Base-by-base conservation (phyloP, 2,329 filamentous ascomycete genomes). In the Basipetospora chlamydospora region DNA sequence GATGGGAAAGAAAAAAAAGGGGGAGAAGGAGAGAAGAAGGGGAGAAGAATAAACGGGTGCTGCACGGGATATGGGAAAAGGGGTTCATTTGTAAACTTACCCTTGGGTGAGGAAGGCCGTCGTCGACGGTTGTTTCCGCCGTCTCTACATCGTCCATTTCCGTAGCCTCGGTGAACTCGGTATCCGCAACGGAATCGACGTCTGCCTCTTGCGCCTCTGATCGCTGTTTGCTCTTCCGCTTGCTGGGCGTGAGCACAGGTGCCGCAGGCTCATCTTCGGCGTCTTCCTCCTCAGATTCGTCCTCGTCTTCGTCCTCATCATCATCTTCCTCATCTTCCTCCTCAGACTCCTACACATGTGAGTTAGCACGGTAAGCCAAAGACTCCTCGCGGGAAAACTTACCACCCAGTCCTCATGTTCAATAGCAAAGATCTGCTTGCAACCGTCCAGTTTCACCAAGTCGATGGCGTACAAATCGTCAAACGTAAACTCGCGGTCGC, bases 401-500 rank as follows among this genome's bases (percentile, higher is more conserved):
- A 80, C 77, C 38, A 77, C 59, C 86, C 87, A 95, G 54, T 93
- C 86, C 50, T 85, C 46, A 12, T 87, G 77, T 46, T 92, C 81
- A 37, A 84, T 70, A 53, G 69, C 82, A 62, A 88, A 96, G 33
- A 96, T 73, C 57, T 95, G 81, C 53, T 86, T 88, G 44, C 90
- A 88, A 3, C 90, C 90, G 47, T 96, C 86, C 42, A 98, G 67
- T 57, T 94, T 95, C 41, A 80, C 87, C n/a, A 98, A 66, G 49
- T 98, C 86, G 41, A 96, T 77, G 2, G 85, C 79, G 58, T 92
- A 92, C 57, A 98, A 66, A 49, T 98, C 90, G 47, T 95, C 87
- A 56, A 96, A 94, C 0, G 87, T 96, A 49, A 82, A 94, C 56
- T 98, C 90, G 16, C 84, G 73, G 49, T 98, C 90, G 13, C 84